These are phyloP conservation scores for Oenanthe javanica DNA, from an alignment of 140 eudicot species.

Conservation along the genomic window DNA sequence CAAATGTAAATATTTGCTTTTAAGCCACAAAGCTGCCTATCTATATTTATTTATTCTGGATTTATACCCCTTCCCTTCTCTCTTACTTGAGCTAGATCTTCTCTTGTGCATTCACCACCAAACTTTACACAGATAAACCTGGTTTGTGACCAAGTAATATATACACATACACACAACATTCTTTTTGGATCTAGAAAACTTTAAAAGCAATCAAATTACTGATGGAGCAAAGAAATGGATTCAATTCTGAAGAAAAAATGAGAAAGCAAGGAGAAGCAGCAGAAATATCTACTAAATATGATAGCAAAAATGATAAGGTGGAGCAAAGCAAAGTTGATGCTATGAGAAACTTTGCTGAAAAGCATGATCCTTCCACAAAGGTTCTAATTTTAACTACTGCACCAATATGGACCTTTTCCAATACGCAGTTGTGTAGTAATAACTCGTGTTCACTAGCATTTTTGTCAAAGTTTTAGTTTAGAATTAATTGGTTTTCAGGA, in stretches of 20 bases:
- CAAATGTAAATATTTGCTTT: background rate
- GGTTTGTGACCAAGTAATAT: background rate
- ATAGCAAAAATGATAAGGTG: background rate
- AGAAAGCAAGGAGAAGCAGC: background rate
- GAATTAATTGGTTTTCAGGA: constrained; percentile 39
- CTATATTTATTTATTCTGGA: background rate
- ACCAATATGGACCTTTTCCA: background rate
- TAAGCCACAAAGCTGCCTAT: background rate
- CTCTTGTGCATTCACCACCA: background rate
- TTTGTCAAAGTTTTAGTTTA: background rate
- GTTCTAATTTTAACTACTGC: background rate
- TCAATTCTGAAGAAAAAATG: background rate
- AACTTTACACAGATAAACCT: background rate
- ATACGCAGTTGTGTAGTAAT: background rate
- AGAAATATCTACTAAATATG: background rate
- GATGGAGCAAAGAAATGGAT: constrained; percentile 9
- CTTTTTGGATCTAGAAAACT: background rate
- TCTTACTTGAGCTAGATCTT: constrained; percentile 4
- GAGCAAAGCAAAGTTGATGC: constrained; percentile 6
- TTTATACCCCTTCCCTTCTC: background rate
- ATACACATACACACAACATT: background rate
- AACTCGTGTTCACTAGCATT: background rate
- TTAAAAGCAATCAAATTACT: background rate
- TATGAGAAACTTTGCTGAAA: constrained; percentile 7
- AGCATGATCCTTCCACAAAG: background rate